Conservation (phyloP, 495 filamentous ascomycete species). For the Daldinia childiae region DNA sequence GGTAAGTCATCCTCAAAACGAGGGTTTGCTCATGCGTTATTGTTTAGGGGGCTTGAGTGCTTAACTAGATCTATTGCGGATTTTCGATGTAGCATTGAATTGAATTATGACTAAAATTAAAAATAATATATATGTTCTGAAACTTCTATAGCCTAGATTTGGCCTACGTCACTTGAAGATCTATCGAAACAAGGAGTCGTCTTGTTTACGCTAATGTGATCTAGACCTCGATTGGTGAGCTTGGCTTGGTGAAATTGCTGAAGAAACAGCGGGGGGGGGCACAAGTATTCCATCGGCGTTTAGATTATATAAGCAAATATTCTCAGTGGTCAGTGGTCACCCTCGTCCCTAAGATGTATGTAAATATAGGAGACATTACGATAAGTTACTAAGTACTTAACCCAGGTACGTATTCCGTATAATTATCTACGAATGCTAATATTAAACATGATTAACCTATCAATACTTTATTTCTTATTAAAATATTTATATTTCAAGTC, state of each 20-base stretch:
- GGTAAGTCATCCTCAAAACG: background rate
- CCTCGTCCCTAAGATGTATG: too few relatives aligned
- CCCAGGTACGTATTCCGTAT: too few relatives aligned
- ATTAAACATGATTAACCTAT: background rate
- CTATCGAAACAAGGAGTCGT: constrained; percentile 20
- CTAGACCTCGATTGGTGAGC: background rate
- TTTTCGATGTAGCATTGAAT: constrained; percentile 4
- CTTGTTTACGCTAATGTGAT: constrained; percentile 5
- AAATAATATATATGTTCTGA: constrained; percentile 7
- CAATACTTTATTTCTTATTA: background rate
- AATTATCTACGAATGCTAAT: background rate
- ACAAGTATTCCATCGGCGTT: constrained; percentile 1
- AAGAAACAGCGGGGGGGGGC: too few relatives aligned
- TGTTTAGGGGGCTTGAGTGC: background rate
- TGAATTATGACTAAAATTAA: constrained; percentile 23
- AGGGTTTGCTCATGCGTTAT: background rate
- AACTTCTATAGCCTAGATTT: constrained; percentile 11
- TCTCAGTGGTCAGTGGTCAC: too few relatives aligned
- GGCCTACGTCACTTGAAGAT: constrained; percentile 35
- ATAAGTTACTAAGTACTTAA: too few relatives aligned
- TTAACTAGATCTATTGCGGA: background rate
- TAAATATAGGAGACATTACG: too few relatives aligned
- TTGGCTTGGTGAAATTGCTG: background rate
- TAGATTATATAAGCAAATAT: background rate
- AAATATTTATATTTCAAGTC: background rate